Percentiles rank a stretch among this genome's conserved stretches.
These are phyloP conservation scores for Gossypium gossypioides DNA, from an alignment of 441 rosid genomes.

Conservation along the genomic window DNA sequence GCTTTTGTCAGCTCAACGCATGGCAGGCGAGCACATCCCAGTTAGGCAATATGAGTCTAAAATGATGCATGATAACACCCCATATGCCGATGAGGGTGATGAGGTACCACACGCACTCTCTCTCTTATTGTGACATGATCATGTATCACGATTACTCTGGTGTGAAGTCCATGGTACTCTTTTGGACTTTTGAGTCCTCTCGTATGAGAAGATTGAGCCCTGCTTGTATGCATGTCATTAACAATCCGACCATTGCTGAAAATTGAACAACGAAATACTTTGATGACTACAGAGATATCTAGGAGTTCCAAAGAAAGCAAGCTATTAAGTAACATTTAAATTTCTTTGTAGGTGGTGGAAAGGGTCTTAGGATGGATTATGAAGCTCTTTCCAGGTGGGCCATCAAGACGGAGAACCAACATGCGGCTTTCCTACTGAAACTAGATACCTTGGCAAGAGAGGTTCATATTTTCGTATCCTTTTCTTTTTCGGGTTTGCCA, in stretches of 20 bases:
- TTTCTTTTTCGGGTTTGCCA: neutral
- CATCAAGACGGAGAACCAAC: constrained; percentile 74
- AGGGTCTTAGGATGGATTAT: constrained; percentile 97
- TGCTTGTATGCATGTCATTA: neutral
- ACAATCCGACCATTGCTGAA: neutral
- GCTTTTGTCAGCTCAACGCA: constrained; percentile 73
- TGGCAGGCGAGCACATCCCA: constrained; percentile 46
- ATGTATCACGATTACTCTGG: neutral
- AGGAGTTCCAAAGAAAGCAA: neutral
- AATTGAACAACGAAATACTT: neutral
- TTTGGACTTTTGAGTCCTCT: neutral
- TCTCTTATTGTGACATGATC: neutral
- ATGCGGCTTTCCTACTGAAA: constrained; percentile 46
- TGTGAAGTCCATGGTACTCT: too few species aligned
- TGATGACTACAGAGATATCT: neutral
- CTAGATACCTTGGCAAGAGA: constrained; percentile 10
- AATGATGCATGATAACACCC: constrained; percentile 37
- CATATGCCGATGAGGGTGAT: constrained; percentile 94
- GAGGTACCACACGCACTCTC: constrained; percentile 48
- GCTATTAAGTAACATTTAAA: neutral
- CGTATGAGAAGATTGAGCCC: neutral
- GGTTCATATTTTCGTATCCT: neutral
- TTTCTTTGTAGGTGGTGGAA: constrained; percentile 66
- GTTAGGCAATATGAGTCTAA: constrained; percentile 45
- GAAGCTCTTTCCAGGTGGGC: constrained; percentile 95